Percentiles rank a stretch among this genome's conserved stretches.
Conservation (phyloP, 805 yeast species). For the Metschnikowia chrysomelidarum region DNA sequence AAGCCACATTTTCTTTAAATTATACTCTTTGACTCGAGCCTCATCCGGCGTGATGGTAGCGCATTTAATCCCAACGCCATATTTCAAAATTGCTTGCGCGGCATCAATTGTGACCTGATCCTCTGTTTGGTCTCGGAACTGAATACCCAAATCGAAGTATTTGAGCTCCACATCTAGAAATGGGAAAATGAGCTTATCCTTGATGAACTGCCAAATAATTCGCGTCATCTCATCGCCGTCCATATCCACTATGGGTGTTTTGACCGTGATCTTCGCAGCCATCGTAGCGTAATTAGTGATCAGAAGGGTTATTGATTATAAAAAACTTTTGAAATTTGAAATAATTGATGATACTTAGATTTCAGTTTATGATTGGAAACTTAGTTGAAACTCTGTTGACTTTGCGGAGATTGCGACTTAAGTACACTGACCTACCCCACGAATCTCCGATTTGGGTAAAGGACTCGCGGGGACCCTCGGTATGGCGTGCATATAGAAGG, state of each 20-base stretch:
- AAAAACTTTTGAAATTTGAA: no score
- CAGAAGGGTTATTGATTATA: no score
- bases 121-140: conserved; percentile 65
- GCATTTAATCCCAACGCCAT: conserved; percentile 81
- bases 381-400: no score
- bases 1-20: conserved; percentile 76
- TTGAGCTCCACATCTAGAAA: conserved; percentile 71
- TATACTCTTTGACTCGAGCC: conserved; percentile 71
- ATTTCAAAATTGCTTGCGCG: conserved; percentile 69
- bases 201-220: conserved; percentile 77
- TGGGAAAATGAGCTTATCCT: conserved; percentile 63
- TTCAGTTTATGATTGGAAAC: no score
- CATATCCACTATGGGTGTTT: conserved; percentile 71
- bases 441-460: no score
- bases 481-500: no score
- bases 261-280: conserved; percentile 58
- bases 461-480: no score
- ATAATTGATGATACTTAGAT: no score
- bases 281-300: no score
- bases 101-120: conserved; percentile 78
- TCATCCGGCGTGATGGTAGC: conserved; percentile 88
- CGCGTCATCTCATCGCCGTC: conserved; percentile 90
- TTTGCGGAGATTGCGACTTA: no score
- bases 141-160: conserved; percentile 71
- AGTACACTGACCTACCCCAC: no score